Percentiles rank a stretch among this genome's conserved stretches.
Evolutionary conservation across 257 asterid species (phyloP).

Genomic region (Linaria vulgaris): DNA sequence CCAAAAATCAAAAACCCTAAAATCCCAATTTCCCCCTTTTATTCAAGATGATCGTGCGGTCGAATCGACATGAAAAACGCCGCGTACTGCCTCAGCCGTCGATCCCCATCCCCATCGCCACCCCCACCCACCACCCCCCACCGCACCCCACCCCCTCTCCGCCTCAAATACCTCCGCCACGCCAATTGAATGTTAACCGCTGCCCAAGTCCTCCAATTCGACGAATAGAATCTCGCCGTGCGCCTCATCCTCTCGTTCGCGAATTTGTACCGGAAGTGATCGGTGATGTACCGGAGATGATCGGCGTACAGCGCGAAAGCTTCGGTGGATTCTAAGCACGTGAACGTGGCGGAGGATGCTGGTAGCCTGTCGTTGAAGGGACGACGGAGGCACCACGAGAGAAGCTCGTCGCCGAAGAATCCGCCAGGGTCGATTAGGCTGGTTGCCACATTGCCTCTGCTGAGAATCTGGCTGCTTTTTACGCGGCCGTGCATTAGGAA

Average conservation of each 20-base stretch:
- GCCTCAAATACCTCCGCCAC: constrained; percentile 61
- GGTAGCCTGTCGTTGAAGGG: constrained; percentile 82
- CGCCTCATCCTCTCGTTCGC: constrained; percentile 73
- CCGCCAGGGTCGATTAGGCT: constrained; percentile 73
- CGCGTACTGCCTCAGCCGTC: constrained; percentile 71
- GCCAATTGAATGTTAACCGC: constrained; percentile 84
- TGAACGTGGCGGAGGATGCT: constrained; percentile 81
- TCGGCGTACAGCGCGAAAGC: constrained; percentile 68
- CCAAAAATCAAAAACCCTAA: no score
- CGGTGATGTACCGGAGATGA: constrained; percentile 69
- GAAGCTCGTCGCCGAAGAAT: constrained; percentile 85
- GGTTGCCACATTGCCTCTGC: constrained; percentile 69
- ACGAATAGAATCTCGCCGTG: constrained; percentile 66
- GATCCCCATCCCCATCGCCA: constrained; percentile 41
- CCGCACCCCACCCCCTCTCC: constrained; percentile 43
- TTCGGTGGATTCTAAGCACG: constrained; percentile 68
- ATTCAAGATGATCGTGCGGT: constrained; percentile 95
- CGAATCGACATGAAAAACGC: constrained; percentile 80
- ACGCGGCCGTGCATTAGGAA: constrained; percentile 82
- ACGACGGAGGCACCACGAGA: constrained; percentile 93
- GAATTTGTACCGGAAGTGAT: constrained; percentile 82
- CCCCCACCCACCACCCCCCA: constrained; percentile 11
- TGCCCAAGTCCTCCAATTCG: constrained; percentile 97
- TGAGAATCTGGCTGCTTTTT: constrained; percentile 65
- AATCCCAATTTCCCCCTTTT: background rate